Percentiles rank a stretch among this genome's conserved stretches.
phyloP scores from a whole-genome alignment of 2,329 filamentous ascomycete species.

The Rasamsonia emersonii region DNA sequence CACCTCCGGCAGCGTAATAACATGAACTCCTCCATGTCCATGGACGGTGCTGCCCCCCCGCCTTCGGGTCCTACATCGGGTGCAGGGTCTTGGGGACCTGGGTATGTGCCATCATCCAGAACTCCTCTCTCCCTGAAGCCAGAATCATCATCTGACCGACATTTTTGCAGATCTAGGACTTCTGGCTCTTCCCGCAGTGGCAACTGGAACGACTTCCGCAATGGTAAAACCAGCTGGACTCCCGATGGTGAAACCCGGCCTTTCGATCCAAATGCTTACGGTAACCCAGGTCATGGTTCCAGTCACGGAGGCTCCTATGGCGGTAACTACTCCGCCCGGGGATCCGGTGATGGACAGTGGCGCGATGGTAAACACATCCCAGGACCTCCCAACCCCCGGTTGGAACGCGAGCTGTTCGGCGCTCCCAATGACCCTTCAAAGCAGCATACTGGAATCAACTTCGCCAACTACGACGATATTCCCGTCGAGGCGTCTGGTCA shows the following conservation, averaged over 20 bases:
- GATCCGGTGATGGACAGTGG: conserved; percentile 94
- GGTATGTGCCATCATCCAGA: conserved; percentile 10
- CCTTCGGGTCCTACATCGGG: conserved; percentile 20
- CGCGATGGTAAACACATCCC: conserved; percentile 92
- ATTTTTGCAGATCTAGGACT: conserved; percentile 16
- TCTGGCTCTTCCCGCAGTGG: conserved; percentile 27
- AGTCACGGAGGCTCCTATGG: conserved; percentile 21
- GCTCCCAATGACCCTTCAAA: conserved; percentile 83
- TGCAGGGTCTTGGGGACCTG: conserved; percentile 26
- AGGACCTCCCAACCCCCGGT: conserved; percentile 74
- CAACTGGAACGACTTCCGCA: conserved; percentile 43
- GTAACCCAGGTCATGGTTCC: conserved; percentile 48
- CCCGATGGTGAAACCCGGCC: conserved; percentile 30
- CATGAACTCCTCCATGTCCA: conserved; percentile 21
- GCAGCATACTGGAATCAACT: conserved; percentile 98
- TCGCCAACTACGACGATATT: conserved; percentile 99
- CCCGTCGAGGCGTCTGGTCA: conserved; percentile 94
- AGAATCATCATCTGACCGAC: too few species aligned
- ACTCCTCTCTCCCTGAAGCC: too few species aligned
- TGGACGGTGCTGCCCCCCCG: conserved; percentile 30
- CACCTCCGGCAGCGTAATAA: conserved; percentile 45
- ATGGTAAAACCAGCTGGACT: conserved; percentile 32
- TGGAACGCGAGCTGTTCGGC: conserved; percentile 95
- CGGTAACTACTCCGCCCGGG: conserved; percentile 52
- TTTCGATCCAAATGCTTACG: conserved; percentile 56